Evolutionary conservation across 768 basidiomycete species (phyloP).

Genomic region (Termitomyces sp.): DNA sequence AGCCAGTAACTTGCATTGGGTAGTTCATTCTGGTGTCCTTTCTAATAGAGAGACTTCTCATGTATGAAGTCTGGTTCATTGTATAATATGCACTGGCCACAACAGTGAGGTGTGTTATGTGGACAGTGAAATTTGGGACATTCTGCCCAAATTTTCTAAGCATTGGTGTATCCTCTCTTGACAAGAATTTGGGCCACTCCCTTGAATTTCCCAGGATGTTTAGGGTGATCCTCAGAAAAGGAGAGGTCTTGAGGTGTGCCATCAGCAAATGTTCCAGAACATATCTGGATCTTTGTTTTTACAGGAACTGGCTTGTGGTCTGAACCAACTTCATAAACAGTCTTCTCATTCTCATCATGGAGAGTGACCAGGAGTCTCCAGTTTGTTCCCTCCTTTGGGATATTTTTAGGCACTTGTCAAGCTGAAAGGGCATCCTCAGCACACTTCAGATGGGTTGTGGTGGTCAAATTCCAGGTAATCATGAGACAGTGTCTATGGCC

Average conservation of each 20-base stretch:
- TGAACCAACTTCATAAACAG: slow-evolving; percentile 10
- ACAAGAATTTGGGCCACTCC: neutral
- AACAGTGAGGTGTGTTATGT: neutral
- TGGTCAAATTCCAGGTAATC: neutral
- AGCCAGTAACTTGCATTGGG: too few relatives aligned
- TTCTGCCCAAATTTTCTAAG: slow-evolving; percentile 24
- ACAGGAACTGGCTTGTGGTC: neutral
- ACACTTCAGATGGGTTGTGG: neutral
- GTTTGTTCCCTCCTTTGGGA: neutral
- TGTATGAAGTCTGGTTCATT: slow-evolving; percentile 3
- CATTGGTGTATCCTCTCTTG: slow-evolving; percentile 23
- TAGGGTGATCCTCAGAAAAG: slow-evolving; percentile 25
- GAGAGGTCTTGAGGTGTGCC: slow-evolving; percentile 29
- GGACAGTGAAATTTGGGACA: slow-evolving; percentile 25
- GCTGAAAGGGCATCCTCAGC: neutral
- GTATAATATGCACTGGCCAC: neutral
- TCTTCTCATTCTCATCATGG: neutral
- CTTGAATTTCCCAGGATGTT: slow-evolving; percentile 5
- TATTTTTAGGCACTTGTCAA: slow-evolving; percentile 2
- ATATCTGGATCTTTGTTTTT: neutral
- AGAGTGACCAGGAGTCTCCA: neutral
- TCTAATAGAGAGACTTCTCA: neutral
- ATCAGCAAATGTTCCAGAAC: slow-evolving; percentile 20
- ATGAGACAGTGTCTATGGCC: neutral
- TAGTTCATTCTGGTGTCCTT: too few relatives aligned